Base-by-base conservation (phyloP, 306 rosid genomes). In the Quercus cerris region DNA sequence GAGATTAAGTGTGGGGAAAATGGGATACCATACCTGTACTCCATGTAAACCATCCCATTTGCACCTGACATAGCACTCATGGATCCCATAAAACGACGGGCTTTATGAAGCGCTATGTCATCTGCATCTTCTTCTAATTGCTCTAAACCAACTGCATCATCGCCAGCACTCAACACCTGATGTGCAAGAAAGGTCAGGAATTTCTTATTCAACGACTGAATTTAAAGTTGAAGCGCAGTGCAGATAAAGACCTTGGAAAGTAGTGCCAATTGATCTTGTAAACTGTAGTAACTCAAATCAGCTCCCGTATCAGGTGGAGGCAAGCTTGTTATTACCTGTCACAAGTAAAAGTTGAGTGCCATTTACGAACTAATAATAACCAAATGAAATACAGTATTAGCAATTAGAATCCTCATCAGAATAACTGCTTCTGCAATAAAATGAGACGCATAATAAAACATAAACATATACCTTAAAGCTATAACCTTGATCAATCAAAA, bases 31-130 rank as follows among this genome's bases (percentile, higher is more conserved):
- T 41, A 93, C 99, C 99, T 87, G 88, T 91, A 94, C 66, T 94
- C 99, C 99, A 94, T 93, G 86, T 94, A 94, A 75, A 89, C 88
- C 93, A 86, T 90, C 77, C 99, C 97, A 66, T 91, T 89, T 51
- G 99, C 97, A 64, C 99, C 99, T 4, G 99, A 95, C 97, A 95
- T 90, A 14, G 91, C 93, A 69, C 97, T 94, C 99, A 94, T 90
- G 35, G 98, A 90, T 81, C 89, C 97, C 66, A 78, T 83, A 31
- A 75, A 85, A 23, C 95, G 97, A 17, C 95, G 97, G 41, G 91
- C 90, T 76, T 80, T 83, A 71, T 78, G 81, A 54, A 93, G 95
- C 13, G 99, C 94, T 78, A 95, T 84, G 74, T 93, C 98, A 81
- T 95, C 97, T 15, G 95, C 77, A 80, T 93, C 98, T 83, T 93